Base-by-base conservation (phyloP, 106 monocot genomes). In the Iris macrosiphon region DNA sequence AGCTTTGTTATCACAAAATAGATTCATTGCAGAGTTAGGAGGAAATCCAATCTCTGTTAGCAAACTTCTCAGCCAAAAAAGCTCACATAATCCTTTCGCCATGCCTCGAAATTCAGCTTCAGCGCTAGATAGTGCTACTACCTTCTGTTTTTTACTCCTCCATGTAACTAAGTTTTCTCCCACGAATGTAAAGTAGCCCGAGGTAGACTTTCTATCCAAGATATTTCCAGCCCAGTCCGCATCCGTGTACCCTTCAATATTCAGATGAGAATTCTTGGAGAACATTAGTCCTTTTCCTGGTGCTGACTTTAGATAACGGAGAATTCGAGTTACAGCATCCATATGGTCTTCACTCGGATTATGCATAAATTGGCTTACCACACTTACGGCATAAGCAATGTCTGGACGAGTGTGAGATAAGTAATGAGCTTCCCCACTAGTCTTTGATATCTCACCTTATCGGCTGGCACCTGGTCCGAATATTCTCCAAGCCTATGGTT, bases 321-420 rank as follows among this genome's bases (percentile, higher is more conserved):
- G 45, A 15, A 45, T 45, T 15, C 45, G 18, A 45, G 6, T 7
- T 7, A 45, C 18, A n/a, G 45, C 45, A 7, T 45, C 45, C 6
- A 45, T 4, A 45, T 45, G 45, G 45, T 7, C n/a, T 45, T 45
- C n/a, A 3, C 45, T 19, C 16, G 18, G 45, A 45, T 4, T 45
- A 45, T 45, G 45, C 45, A 45, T 45, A 45, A 45, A 29, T 54
- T 54, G 53, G 14, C 14, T 54, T 6, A 54, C 53, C 12, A 31
- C 16, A 33, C 17, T 54, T 29, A 31, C 17, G 8, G 53, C 53
- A 54, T 30, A 54, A 7, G 53, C 53, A 9, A 54, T 54, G 31
- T 54, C 31, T n/a, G n/a, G n/a, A n/a, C n/a, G n/a, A n/a, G n/a
- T n/a, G n/a, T n/a, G n/a, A 31, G 28, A 54, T 54, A 31, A n/a